Conservation (phyloP, 192 early-diverging fungal genomes). For the Geranomyces variabilis region DNA sequence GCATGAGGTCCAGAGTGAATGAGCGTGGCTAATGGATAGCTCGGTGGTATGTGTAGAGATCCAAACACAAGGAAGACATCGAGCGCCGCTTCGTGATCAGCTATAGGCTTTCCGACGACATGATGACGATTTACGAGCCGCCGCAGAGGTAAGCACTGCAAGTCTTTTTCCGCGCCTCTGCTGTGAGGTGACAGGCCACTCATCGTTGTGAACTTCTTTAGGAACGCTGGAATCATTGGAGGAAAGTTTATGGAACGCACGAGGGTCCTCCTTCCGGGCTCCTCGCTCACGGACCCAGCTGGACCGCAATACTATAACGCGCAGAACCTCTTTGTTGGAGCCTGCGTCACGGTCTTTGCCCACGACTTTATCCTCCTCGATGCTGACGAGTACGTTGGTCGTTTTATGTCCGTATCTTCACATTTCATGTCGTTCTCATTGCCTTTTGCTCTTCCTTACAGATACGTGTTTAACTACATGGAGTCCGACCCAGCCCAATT, state of each 20-base stretch:
- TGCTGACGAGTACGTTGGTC: constrained; percentile 64
- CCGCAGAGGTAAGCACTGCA: constrained; percentile 49
- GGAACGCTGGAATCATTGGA: constrained; percentile 63
- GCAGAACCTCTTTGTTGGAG: constrained; percentile 57
- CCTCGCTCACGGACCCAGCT: constrained; percentile 36
- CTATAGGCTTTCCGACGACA: constrained; percentile 64
- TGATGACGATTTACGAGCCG: constrained; percentile 69
- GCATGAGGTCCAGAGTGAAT: no score
- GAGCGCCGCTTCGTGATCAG: constrained; percentile 63
- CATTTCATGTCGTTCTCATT: constrained; percentile 52
- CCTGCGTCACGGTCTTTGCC: constrained; percentile 49
- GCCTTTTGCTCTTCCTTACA: constrained; percentile 14
- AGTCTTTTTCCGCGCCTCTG: not conserved
- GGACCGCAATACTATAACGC: constrained; percentile 59
- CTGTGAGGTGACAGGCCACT: no score
- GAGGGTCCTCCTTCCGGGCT: constrained; percentile 58
- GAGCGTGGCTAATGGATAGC: not conserved
- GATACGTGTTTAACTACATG: constrained; percentile 35
- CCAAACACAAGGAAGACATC: constrained; percentile 63
- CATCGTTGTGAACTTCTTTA: constrained; percentile 25
- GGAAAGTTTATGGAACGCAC: constrained; percentile 70
- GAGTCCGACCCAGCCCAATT: constrained; percentile 18
- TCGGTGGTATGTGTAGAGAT: constrained; percentile 42
- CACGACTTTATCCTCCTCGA: constrained; percentile 61
- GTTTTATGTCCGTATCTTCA: not conserved